Evolutionary conservation across 2,329 filamentous ascomycete genomes (phyloP).

Genomic region (Aureobasidium sp.): DNA sequence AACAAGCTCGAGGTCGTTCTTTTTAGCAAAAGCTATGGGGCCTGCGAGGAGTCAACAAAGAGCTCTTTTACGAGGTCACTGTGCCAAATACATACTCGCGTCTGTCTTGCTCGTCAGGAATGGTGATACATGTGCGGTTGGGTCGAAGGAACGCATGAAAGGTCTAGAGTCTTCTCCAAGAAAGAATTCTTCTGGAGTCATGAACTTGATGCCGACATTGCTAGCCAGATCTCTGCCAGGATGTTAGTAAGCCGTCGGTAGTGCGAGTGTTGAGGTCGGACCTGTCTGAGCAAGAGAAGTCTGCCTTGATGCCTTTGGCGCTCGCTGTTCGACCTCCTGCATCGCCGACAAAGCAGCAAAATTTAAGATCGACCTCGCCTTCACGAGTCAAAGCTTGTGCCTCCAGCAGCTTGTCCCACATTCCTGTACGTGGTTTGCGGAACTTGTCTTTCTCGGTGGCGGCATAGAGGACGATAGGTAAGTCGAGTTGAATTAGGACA

Average conservation of each 20-base stretch:
- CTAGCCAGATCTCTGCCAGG: constrained; percentile 66
- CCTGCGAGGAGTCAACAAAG: constrained; percentile 13
- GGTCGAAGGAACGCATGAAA: constrained; percentile 65
- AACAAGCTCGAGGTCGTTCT: constrained; percentile 63
- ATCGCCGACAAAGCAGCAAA: constrained; percentile 84
- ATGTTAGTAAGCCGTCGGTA: neutral
- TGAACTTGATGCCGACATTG: constrained; percentile 72
- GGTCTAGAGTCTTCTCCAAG: constrained; percentile 56
- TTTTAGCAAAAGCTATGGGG: constrained; percentile 44
- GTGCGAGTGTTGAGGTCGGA: constrained; percentile 21
- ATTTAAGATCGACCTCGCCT: constrained; percentile 55
- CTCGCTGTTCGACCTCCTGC: constrained; percentile 50
- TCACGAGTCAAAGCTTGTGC: constrained; percentile 38
- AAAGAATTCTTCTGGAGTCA: constrained; percentile 91
- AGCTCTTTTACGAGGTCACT: neutral
- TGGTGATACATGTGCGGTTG: constrained; percentile 44
- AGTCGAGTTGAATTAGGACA: constrained; percentile 61
- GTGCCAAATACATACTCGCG: constrained; percentile 24
- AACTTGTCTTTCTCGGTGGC: constrained; percentile 75
- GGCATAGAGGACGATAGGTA: constrained; percentile 76
- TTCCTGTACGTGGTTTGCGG: constrained; percentile 78
- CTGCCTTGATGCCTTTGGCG: constrained; percentile 36
- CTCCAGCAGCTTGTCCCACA: constrained; percentile 66
- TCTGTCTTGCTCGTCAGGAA: constrained; percentile 22
- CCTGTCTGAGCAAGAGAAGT: constrained; percentile 55